phyloP scores from a whole-genome alignment of 768 basidiomycete genomes.

The Pleurotus eryngii region DNA sequence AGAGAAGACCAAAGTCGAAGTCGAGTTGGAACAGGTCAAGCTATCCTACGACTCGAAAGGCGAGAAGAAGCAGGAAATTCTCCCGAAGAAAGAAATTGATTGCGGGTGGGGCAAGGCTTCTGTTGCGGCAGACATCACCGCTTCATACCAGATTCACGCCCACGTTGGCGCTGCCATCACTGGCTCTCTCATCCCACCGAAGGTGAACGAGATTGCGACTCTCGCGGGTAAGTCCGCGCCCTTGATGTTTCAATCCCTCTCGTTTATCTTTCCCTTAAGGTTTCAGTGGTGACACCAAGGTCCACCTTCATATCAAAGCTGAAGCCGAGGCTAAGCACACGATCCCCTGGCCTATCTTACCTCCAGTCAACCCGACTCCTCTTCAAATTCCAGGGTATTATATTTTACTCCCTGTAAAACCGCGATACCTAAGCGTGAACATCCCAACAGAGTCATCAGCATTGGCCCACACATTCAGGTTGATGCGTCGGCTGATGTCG shows the following conservation, averaged over 20 bases:
- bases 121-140: background rate
- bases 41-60: background rate
- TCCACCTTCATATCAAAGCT: slow-evolving; percentile 1
- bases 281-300: background rate
- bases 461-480: background rate
- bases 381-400: slow-evolving; percentile 2
- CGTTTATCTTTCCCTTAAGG: background rate
- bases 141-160: background rate
- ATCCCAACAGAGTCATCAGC: background rate
- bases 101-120: slow-evolving; percentile 2
- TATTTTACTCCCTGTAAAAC: background rate
- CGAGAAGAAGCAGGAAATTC: slow-evolving; percentile 3
- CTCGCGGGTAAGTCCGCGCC: background rate
- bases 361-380: background rate
- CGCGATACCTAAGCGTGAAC: too few relatives aligned
- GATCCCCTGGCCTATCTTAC: background rate
- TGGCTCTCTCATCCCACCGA: background rate
- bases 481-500: background rate
- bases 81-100: slow-evolving; percentile 1
- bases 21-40: slow-evolving; percentile 1
- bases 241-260: background rate
- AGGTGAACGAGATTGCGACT: background rate
- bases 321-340: background rate
- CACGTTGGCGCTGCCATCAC: slow-evolving; percentile 3
- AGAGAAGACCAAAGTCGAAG: slow-evolving; percentile 2